Conservation (phyloP, 2,329 filamentous ascomycete genomes). For the Fusarium solani-melongenae region DNA sequence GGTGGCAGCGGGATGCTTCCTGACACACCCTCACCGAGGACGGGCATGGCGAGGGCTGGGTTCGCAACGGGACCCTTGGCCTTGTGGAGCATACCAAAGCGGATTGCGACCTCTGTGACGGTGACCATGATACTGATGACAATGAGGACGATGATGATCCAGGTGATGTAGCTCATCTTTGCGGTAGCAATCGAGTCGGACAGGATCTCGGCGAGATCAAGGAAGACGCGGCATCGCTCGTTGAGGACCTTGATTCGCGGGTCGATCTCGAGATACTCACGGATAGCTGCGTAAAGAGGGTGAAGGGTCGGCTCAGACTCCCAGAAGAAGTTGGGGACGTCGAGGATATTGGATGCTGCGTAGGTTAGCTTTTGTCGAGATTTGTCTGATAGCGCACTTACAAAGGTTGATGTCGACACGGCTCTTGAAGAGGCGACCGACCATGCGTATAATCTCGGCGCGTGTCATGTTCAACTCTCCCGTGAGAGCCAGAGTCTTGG, state of each 20-base stretch:
- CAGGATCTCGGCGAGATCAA: slow-evolving; percentile 94
- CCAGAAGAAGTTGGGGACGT: slow-evolving; percentile 98
- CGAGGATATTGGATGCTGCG: slow-evolving; percentile 90
- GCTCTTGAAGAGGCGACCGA: slow-evolving; percentile 91
- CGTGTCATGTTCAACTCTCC: slow-evolving; percentile 92
- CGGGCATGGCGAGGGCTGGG: slow-evolving; percentile 17
- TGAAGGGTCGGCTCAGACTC: slow-evolving; percentile 95
- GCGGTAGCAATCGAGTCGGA: slow-evolving; percentile 92
- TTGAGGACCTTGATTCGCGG: slow-evolving; percentile 96
- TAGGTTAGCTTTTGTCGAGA: slow-evolving; percentile 27
- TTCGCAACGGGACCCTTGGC: slow-evolving; percentile 30
- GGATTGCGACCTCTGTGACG: slow-evolving; percentile 85
- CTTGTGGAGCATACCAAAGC: slow-evolving; percentile 77
- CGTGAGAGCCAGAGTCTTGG: slow-evolving; percentile 87
- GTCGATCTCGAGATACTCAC: slow-evolving; percentile 98
- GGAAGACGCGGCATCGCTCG: slow-evolving; percentile 94
- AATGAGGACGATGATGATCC: slow-evolving; percentile 98
- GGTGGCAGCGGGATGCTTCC: slow-evolving; percentile 27
- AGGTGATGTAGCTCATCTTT: slow-evolving; percentile 96
- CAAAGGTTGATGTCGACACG: slow-evolving; percentile 97
- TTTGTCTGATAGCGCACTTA: slow-evolving; percentile 61
- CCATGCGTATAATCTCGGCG: slow-evolving; percentile 90
- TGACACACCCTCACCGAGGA: slow-evolving; percentile 30
- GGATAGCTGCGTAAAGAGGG: slow-evolving; percentile 91
- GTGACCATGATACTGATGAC: slow-evolving; percentile 91